Conservation (phyloP, 164 flowering plant species). For the Annona squamosa region DNA sequence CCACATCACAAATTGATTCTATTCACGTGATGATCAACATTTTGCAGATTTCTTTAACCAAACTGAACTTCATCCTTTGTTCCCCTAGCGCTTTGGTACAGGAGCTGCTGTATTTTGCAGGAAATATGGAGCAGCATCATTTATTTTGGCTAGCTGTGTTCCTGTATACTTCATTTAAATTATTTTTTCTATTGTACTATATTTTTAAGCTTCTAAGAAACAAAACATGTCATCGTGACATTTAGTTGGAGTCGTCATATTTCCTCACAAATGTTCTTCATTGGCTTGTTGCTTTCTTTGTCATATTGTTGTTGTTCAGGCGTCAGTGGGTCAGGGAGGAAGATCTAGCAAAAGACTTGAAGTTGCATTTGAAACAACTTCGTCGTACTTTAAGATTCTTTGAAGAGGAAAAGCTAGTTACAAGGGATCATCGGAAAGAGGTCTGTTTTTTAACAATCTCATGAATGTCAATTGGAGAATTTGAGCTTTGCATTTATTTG, state of each 20-base stretch:
- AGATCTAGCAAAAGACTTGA: slow-evolving; percentile 90
- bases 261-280: no score
- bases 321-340: slow-evolving; percentile 98
- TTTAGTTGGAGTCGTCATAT: not conserved
- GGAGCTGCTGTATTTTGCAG: not conserved
- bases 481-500: not conserved
- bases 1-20: no score
- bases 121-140: not conserved
- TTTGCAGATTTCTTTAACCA: no score
- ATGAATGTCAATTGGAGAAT: not conserved
- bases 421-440: slow-evolving; percentile 83
- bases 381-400: slow-evolving; percentile 73
- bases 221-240: no score
- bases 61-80: no score
- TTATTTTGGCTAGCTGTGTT: no score
- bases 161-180: no score
- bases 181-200: no score
- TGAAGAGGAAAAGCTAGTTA: slow-evolving; percentile 84
- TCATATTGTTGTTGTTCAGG: slow-evolving; percentile 27
- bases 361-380: slow-evolving; percentile 77
- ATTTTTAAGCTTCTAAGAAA: no score
- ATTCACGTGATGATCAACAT: no score
- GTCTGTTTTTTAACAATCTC: slow-evolving; percentile 25
- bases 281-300: no score
- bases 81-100: no score